A percentile compares a stretch with the other conserved stretches of the same genome.
Conservation (phyloP, 208 protist genomes). For the Acanthamoeba polyphaga region DNA sequence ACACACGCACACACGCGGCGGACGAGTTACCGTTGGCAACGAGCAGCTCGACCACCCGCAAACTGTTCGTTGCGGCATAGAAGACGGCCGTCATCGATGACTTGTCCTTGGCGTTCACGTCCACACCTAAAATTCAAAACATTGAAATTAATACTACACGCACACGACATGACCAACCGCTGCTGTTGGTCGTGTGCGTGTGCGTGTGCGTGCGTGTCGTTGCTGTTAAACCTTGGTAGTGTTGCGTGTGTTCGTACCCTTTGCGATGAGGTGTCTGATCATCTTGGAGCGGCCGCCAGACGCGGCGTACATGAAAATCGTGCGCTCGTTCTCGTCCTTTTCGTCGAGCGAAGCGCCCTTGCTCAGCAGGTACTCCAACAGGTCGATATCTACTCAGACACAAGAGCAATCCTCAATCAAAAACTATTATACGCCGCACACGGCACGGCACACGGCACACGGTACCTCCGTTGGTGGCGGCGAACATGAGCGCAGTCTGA, state of each 20-base stretch:
- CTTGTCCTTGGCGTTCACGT: background rate
- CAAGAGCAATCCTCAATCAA: no score
- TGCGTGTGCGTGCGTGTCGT: background rate
- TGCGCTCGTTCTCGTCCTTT: background rate
- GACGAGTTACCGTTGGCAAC: background rate
- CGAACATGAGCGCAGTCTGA: conserved; percentile 10
- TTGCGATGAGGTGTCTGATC: background rate
- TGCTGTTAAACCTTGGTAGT: background rate
- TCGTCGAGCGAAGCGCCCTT: background rate
- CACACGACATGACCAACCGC: no score
- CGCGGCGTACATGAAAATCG: background rate
- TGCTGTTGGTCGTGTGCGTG: no score
- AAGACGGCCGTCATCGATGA: background rate
- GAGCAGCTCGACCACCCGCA: background rate
- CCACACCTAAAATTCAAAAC: no score
- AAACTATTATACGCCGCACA: no score
- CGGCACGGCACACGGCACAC: no score
- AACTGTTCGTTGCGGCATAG: background rate
- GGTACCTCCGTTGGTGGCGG: background rate
- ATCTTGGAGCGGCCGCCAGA: background rate
- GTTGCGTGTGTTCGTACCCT: no score
- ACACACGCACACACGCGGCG: no score
- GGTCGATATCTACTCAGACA: background rate
- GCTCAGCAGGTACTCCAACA: background rate
- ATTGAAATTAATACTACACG: no score